phyloP scores from a whole-genome alignment of 306 rosid genomes.

The Crataegus laevigata region DNA sequence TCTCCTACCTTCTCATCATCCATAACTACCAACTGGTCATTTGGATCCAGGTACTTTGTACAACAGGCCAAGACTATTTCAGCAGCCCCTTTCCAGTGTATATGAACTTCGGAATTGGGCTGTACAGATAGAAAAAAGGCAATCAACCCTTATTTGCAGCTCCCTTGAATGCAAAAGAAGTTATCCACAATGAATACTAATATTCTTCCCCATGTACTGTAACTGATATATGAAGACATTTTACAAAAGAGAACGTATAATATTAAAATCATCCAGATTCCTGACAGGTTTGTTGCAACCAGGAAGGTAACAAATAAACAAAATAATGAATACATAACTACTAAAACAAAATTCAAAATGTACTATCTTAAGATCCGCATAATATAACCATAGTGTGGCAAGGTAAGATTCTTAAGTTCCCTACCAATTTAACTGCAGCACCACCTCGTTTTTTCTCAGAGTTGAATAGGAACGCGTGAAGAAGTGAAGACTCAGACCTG shows the following conservation, averaged over 20 bases:
- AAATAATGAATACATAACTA: not conserved
- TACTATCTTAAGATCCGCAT: not conserved
- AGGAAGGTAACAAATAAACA: not conserved
- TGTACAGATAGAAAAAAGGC: slow-evolving; percentile 18
- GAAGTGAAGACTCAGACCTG: slow-evolving; percentile 49
- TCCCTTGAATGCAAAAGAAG: slow-evolving; percentile 3
- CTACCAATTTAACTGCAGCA: slow-evolving; percentile 54
- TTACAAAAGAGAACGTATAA: not conserved
- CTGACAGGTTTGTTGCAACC: not conserved
- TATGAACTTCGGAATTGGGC: slow-evolving; percentile 52
- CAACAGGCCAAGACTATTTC: slow-evolving; percentile 66
- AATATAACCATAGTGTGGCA: not conserved
- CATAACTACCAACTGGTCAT: slow-evolving; percentile 37
- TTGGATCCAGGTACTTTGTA: slow-evolving; percentile 38
- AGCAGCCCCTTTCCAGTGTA: slow-evolving; percentile 99
- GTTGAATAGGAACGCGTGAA: slow-evolving; percentile 78
- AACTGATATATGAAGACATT: not conserved
- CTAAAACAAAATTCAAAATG: not conserved
- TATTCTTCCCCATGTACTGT: not conserved
- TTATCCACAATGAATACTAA: not conserved
- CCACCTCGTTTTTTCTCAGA: slow-evolving; percentile 89
- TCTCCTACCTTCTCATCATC: slow-evolving; percentile 58
- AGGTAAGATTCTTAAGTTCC: not conserved
- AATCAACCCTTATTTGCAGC: slow-evolving; percentile 11
- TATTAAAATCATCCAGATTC: not conserved